phyloP scores from a whole-genome alignment of 2,329 filamentous ascomycete species.

The Tothia fuscella region DNA sequence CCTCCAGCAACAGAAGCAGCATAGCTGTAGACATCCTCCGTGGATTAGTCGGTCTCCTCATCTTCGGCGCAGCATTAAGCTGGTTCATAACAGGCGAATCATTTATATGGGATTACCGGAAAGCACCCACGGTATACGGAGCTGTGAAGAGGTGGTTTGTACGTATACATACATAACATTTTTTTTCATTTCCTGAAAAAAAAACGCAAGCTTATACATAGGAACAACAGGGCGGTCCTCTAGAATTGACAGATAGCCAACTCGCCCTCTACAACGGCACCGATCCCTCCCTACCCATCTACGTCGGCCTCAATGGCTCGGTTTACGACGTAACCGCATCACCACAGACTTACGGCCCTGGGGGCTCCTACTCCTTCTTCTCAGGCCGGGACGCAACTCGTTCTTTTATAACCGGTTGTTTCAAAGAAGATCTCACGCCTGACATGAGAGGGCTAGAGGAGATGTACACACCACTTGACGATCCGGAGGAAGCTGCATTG shows the following conservation, averaged over 20 bases:
- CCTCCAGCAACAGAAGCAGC: no score
- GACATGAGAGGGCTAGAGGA: constrained; percentile 80
- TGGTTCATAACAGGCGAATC: constrained; percentile 34
- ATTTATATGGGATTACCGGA: constrained; percentile 56
- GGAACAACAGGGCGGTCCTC: constrained; percentile 37
- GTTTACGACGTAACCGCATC: constrained; percentile 70
- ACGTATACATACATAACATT: constrained; percentile 21
- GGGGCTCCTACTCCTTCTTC: constrained; percentile 79
- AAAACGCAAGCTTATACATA: no score
- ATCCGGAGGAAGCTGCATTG: constrained; percentile 24
- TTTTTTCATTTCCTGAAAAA: neutral
- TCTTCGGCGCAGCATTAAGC: constrained; percentile 24
- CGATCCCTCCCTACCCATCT: constrained; percentile 64
- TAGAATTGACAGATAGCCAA: constrained; percentile 62
- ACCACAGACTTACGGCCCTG: constrained; percentile 41
- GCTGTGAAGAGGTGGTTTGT: constrained; percentile 52
- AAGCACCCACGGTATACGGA: constrained; percentile 46
- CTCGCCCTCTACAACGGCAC: constrained; percentile 67
- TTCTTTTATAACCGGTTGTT: constrained; percentile 87
- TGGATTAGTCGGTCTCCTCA: constrained; percentile 11
- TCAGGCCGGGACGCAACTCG: constrained; percentile 76
- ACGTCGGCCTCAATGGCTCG: constrained; percentile 78
- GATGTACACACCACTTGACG: constrained; percentile 61
- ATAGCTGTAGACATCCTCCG: constrained; percentile 3
- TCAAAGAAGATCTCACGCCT: constrained; percentile 68